Base-by-base conservation (phyloP, 208 protist genomes). In the Acanthamoeba healyi region DNA sequence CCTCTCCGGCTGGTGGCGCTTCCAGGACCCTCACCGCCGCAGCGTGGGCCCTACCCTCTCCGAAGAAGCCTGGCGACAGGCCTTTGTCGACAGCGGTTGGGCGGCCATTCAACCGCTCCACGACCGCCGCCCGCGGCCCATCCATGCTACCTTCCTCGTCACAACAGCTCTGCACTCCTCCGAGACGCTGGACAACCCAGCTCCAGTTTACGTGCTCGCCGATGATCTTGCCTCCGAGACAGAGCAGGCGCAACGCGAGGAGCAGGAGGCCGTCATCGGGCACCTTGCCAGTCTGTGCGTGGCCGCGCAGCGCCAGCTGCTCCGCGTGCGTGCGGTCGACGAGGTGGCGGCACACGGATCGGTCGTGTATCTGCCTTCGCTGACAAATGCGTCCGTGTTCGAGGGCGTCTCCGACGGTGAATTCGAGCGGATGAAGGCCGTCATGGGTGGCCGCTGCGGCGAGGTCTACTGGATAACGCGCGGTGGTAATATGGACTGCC, bases 1-100 rank as follows among this genome's bases (percentile, higher is more conserved):
- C 34, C 74, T 82, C 29, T 58, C 93, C n/a, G 94, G 94, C 34
- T 95, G 94, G 94, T 95, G 94, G 94, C n/a, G 51, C 26, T 90
- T 95, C 46, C 24, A 49, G 40, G 94, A 95, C 56, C 56, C 81
- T 1, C 44, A 91, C n/a, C 74, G 86, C 46, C 17, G 72, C 40
- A 82, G 72, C 42, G 72, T 82, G 14, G 72, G 72, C 72, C 72
- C 72, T 5, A 82, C 72, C 22, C 72, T 82, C 72, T 82, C 72
- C 12, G 72, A 82, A 24, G 32, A 10, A 5, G 7, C 40, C 36
- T 82, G 72, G 72, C 36, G 42, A 6, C 36, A 82, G 72, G 72
- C 72, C 36, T 82, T 82, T 29, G 22, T 26, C 72, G 72, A 82
- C 42, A 82, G 72, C 42, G 72, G 72, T 17, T 82, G 72, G 72